A percentile compares a stretch with the other conserved stretches of the same genome.
Evolutionary conservation across 1,284 basidiomycete species (phyloP).

Genomic region (Trichosporon sp.): DNA sequence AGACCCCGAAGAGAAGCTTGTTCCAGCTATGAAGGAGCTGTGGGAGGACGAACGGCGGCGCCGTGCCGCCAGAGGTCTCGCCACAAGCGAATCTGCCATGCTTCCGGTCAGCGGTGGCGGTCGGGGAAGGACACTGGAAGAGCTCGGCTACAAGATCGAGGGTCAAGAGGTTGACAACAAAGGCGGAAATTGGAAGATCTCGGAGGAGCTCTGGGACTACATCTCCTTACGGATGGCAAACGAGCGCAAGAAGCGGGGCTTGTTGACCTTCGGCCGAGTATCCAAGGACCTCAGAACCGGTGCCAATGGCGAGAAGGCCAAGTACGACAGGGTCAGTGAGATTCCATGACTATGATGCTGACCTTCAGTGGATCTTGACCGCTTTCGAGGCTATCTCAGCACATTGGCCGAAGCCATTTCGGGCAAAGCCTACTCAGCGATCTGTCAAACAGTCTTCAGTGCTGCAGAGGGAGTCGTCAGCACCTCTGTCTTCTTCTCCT

Average conservation of each 20-base stretch:
- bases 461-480: not conserved
- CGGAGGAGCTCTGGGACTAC: constrained; percentile 40
- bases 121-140: constrained; percentile 35
- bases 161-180: constrained; percentile 29
- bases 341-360: not conserved
- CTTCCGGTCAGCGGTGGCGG: constrained; percentile 43
- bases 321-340: constrained; percentile 49
- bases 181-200: constrained; percentile 47
- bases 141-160: constrained; percentile 37
- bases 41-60: constrained; percentile 89
- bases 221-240: constrained; percentile 37
- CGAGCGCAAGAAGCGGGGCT: constrained; percentile 47
- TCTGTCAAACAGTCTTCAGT: constrained; percentile 16
- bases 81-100: constrained; percentile 36
- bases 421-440: constrained; percentile 13
- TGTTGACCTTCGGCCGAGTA: constrained; percentile 37
- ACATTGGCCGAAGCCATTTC: constrained; percentile 39
- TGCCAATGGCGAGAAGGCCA: constrained; percentile 35
- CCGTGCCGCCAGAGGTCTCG: constrained; percentile 57
- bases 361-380: constrained; percentile 64
- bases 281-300: constrained; percentile 24
- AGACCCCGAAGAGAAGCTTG: constrained; percentile 65
- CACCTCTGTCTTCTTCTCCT: constrained; percentile 19
- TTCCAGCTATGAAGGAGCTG: constrained; percentile 80
- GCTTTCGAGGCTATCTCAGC: constrained; percentile 70